Conservation (phyloP, 441 rosid genomes). For the Jatropha multifida region DNA sequence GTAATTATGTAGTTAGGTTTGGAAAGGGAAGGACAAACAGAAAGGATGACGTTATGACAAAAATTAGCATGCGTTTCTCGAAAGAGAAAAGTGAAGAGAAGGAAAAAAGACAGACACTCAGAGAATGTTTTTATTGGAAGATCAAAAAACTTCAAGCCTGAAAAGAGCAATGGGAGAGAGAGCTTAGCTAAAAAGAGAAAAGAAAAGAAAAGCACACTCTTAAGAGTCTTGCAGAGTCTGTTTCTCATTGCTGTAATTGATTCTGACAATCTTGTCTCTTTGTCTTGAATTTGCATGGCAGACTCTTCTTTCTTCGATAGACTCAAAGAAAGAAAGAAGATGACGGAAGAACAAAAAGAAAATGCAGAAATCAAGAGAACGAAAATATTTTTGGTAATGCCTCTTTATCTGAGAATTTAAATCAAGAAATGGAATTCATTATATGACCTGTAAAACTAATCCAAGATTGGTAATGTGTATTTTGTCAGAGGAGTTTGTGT, state of each 20-base stretch:
- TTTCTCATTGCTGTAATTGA: slow-evolving; percentile 34
- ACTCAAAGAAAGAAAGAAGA: neutral
- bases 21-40: slow-evolving; percentile 10
- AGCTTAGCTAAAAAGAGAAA: slow-evolving; percentile 12
- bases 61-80: slow-evolving; percentile 43
- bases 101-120: slow-evolving; percentile 22
- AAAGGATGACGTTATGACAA: slow-evolving; percentile 40
- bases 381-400: slow-evolving; percentile 1
- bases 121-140: slow-evolving; percentile 20
- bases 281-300: slow-evolving; percentile 63
- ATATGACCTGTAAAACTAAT: neutral
- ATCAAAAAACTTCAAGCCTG: slow-evolving; percentile 35
- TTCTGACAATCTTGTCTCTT: slow-evolving; percentile 54
- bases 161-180: slow-evolving; percentile 6
- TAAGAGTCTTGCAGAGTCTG: slow-evolving; percentile 28
- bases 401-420: slow-evolving; percentile 17
- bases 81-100: slow-evolving; percentile 27
- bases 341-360: neutral
- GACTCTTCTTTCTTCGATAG: slow-evolving; percentile 16
- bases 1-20: neutral
- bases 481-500: slow-evolving; percentile 20
- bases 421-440: slow-evolving; percentile 7
- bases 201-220: slow-evolving; percentile 27
- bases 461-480: slow-evolving; percentile 20
- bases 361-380: slow-evolving; percentile 16